A percentile compares a stretch with the other conserved stretches of the same genome.
Evolutionary conservation across 306 rosid species (phyloP).

Genomic region (Sechiopsis laciniata): DNA sequence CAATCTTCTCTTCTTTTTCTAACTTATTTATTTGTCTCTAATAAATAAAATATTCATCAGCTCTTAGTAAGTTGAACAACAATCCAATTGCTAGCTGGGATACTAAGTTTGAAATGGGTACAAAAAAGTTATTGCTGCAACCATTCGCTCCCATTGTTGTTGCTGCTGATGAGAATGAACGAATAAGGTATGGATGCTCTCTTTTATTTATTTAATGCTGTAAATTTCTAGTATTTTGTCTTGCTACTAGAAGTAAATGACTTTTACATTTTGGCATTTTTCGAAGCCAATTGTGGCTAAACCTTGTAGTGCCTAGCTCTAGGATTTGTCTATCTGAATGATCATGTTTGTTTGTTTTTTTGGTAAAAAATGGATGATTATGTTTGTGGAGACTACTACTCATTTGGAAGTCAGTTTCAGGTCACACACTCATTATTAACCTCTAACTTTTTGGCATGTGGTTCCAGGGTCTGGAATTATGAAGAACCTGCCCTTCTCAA

Average conservation of each 20-base stretch:
- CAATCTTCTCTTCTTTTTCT: not conserved
- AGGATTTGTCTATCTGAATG: not conserved
- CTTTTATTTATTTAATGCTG: not conserved
- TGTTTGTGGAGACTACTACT: not conserved
- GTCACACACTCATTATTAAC: not conserved
- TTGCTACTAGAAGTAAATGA: not conserved
- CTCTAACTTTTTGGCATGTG: conserved; percentile 16
- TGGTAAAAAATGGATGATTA: too few relatives aligned
- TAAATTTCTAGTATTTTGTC: conserved; percentile 1
- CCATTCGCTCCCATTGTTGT: conserved; percentile 91
- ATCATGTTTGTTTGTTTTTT: conserved; percentile 1
- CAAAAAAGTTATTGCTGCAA: conserved; percentile 68
- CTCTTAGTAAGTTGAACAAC: conserved; percentile 68
- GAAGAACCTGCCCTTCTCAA: conserved; percentile 71
- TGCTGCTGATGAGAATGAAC: conserved; percentile 92
- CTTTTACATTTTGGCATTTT: conserved; percentile 1
- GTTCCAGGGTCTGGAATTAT: conserved; percentile 79
- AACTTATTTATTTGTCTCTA: not conserved
- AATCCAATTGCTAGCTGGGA: conserved; percentile 92
- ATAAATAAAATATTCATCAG: conserved; percentile 36
- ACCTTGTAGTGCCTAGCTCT: not conserved
- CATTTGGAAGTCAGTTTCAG: not conserved
- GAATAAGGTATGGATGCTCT: conserved; percentile 56
- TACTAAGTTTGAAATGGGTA: conserved; percentile 61
- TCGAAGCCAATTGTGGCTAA: not conserved